Conservation (phyloP, 768 basidiomycete species). For the Solioccasus polychromus region DNA sequence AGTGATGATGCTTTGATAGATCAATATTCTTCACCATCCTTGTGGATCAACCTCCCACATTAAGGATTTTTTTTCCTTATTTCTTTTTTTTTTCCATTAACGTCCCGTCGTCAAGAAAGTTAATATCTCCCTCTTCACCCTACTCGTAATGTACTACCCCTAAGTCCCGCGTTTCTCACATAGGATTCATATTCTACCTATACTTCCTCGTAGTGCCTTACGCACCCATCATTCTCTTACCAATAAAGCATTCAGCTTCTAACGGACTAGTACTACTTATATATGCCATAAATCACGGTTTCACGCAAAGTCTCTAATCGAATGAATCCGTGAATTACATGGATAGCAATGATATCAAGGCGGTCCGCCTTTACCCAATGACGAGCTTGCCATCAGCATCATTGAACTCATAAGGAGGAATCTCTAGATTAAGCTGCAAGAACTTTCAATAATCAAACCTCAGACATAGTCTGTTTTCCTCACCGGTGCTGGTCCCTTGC, state of each 20-base stretch:
- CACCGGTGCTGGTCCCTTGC: conserved; percentile 95
- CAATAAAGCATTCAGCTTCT: no score
- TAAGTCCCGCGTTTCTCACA: no score
- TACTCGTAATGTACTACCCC: no score
- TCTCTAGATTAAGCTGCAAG: conserved; percentile 84
- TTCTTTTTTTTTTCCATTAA: no score
- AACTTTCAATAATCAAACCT: conserved; percentile 8
- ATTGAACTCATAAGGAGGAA: conserved; percentile 85
- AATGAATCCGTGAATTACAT: conserved; percentile 19
- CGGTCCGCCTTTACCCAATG: conserved; percentile 57
- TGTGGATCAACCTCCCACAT: no score
- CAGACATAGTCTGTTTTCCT: conserved; percentile 29
- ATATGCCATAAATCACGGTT: neutral
- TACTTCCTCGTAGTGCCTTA: neutral
- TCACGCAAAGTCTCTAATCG: conserved; percentile 23
- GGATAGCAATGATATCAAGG: conserved; percentile 10
- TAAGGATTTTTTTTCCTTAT: no score
- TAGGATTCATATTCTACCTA: no score
- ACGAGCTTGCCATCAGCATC: conserved; percentile 84
- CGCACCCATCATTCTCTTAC: neutral
- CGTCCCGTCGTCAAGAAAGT: no score
- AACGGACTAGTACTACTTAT: no score
- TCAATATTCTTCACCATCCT: conserved; percentile 2
- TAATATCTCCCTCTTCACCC: no score
- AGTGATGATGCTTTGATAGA: neutral